These are phyloP conservation scores for Geranium brycei DNA, from an alignment of 345 rosid genomes.

Conservation along the genomic window DNA sequence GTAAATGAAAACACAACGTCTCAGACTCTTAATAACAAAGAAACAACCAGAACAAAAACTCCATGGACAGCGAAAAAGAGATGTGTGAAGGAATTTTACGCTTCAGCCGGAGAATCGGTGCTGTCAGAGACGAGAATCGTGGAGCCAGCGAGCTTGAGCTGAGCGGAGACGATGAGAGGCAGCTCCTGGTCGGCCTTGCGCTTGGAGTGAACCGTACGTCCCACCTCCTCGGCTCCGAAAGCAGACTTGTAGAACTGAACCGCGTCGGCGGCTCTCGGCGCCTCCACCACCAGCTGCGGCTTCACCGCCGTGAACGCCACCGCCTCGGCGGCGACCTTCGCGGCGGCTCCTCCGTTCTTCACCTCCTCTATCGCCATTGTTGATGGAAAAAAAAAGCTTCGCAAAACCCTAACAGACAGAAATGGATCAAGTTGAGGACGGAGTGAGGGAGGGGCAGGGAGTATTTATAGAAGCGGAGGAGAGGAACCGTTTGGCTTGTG, in stretches of 20 bases:
- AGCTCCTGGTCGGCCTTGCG: constrained; percentile 89
- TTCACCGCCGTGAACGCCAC: constrained; percentile 41
- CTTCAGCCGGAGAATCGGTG: constrained; percentile 19
- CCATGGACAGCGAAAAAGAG: neutral
- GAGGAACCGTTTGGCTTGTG: constrained; percentile 28
- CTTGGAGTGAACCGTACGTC: constrained; percentile 55
- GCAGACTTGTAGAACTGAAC: constrained; percentile 71
- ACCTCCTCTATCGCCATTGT: constrained; percentile 45
- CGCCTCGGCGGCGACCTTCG: constrained; percentile 22
- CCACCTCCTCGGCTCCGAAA: constrained; percentile 58
- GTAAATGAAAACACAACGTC: no score
- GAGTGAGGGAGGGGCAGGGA: neutral
- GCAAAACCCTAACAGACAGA: neutral
- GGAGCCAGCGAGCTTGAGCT: constrained; percentile 52
- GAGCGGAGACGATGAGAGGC: constrained; percentile 65
- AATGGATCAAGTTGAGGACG: neutral
- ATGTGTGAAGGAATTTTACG: constrained; percentile 19
- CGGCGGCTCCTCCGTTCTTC: constrained; percentile 41
- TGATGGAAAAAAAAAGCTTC: neutral
- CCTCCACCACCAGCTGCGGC: constrained; percentile 62
- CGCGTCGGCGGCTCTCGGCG: constrained; percentile 69
- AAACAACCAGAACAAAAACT: no score
- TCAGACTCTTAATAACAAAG: no score
- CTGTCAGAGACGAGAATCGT: constrained; percentile 45
- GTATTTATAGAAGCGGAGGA: constrained; percentile 52